Conservation (phyloP, 179 eudicot species). For the Spergularia azorica region DNA sequence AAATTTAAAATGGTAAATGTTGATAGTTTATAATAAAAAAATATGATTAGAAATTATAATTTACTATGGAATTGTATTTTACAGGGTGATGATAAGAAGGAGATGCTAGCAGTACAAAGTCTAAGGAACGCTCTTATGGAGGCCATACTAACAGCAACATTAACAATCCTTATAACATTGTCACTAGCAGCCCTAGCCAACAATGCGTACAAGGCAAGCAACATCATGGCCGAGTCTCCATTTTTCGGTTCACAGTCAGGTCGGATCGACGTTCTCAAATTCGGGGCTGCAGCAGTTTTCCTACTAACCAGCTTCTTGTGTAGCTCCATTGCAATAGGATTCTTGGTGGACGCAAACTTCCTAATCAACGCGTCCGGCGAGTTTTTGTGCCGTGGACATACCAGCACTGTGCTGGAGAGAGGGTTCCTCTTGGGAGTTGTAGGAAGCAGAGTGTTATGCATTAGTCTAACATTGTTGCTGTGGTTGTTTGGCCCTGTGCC, state of each 20-base stretch:
- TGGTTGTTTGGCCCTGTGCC: slow-evolving; percentile 89
- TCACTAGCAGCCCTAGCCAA: slow-evolving; percentile 64
- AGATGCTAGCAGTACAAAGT: slow-evolving; percentile 81
- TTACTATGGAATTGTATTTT: background rate
- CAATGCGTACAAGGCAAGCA: slow-evolving; percentile 56
- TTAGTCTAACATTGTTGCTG: slow-evolving; percentile 53
- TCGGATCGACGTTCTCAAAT: slow-evolving; percentile 56
- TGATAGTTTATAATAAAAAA: too few species aligned
- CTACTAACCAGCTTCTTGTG: slow-evolving; percentile 67
- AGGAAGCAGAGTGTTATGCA: slow-evolving; percentile 66
- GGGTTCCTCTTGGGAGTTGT: slow-evolving; percentile 64
- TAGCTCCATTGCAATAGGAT: slow-evolving; percentile 65
- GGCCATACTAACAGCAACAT: slow-evolving; percentile 58
- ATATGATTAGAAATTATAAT: too few species aligned
- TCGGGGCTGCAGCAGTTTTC: slow-evolving; percentile 54
- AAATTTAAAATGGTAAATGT: too few species aligned
- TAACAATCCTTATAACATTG: slow-evolving; percentile 51
- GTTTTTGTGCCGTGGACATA: slow-evolving; percentile 28
- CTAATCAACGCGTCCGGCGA: slow-evolving; percentile 50
- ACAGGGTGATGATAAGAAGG: slow-evolving; percentile 84
- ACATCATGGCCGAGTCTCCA: slow-evolving; percentile 30
- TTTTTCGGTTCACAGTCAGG: slow-evolving; percentile 58
- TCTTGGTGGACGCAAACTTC: slow-evolving; percentile 74
- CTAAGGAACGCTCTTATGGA: slow-evolving; percentile 77
- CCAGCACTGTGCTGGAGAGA: slow-evolving; percentile 49